Base-by-base conservation (phyloP, 106 monocot species). In the Ottelia alismoides region DNA sequence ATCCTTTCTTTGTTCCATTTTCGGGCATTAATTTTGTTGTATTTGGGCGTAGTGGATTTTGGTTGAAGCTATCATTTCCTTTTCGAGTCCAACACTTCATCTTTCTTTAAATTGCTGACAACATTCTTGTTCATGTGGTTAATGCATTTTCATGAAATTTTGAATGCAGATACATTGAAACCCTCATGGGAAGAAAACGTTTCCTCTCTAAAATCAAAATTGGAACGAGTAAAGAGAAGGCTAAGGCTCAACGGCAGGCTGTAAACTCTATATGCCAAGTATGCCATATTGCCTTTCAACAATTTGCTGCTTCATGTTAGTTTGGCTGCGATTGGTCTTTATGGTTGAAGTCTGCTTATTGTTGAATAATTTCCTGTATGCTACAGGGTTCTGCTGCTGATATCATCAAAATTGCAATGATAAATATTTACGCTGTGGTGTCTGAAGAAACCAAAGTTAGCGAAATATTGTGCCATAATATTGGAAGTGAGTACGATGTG, bases 231-330 rank as follows among this genome's bases (percentile, higher is more conserved):
- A 90, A 79, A 68, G 98, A 98, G 61, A 85, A 83, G 69, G 62
- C 90, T 40, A 98, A 86, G 74, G 98, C 90, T 57, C 76, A 98
- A 65, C 85, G 98, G 57, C 98, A 98, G 66, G 98, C 98, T 70
- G 82, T 98, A 23, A 98, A 98, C 72, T 98, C 98, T 49, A 85
- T 98, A 40, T 98, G 98, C 66, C 98, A 98, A 85, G 96, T 89
- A 73, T 21, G 16, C 6, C 40, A 43, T 43, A 7, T 43, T 43
- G 40, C 16, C 40, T 43, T 43, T 6, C 40, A 7, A 7, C 10
- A 43, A 43, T 7, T 7, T 7, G 40, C 16, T n/a, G n/a, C n/a
- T n/a, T n/a, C n/a, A n/a, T n/a, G n/a, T n/a, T n/a, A n/a, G n/a
- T n/a, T n/a, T 43, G 40, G 40, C 40, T 16, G 40, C 6, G 40